Evolutionary conservation across 345 rosid species (phyloP).

Genomic region (Eucalyptus microcorys): DNA sequence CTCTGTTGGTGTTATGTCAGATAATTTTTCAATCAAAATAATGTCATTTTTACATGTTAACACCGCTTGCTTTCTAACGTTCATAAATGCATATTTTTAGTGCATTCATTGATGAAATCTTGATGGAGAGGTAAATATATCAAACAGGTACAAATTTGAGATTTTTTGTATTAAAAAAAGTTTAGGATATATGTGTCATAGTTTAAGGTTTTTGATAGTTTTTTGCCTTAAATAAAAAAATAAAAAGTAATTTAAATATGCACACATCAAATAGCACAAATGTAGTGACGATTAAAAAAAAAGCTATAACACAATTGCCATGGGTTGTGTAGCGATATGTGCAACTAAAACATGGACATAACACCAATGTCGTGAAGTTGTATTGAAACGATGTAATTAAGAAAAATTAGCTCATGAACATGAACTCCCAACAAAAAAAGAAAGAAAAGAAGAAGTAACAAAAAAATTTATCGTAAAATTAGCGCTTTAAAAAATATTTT

Average conservation of each 20-base stretch:
- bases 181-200: no score
- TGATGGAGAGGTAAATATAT: no score
- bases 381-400: not conserved
- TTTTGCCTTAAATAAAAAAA: no score
- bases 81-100: not conserved
- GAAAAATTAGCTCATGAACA: not conserved
- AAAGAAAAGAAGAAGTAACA: no score
- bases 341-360: not conserved
- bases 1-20: accelerated
- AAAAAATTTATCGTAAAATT: no score
- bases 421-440: not conserved
- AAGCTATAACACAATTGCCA: not conserved
- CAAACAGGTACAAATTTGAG: accelerated
- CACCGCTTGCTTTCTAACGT: accelerated
- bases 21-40: no score
- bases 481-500: not conserved
- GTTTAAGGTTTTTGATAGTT: no score
- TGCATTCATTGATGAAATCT: not conserved
- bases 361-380: not conserved
- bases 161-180: no score
- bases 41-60: not conserved
- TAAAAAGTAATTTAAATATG: no score
- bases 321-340: not conserved
- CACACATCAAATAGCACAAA: not conserved
- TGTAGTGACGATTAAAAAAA: no score